Evolutionary conservation across 495 filamentous ascomycete genomes (phyloP), one percentile per base, ranked within the genome.

Genomic region (Aspergillus hancockii): DNA sequence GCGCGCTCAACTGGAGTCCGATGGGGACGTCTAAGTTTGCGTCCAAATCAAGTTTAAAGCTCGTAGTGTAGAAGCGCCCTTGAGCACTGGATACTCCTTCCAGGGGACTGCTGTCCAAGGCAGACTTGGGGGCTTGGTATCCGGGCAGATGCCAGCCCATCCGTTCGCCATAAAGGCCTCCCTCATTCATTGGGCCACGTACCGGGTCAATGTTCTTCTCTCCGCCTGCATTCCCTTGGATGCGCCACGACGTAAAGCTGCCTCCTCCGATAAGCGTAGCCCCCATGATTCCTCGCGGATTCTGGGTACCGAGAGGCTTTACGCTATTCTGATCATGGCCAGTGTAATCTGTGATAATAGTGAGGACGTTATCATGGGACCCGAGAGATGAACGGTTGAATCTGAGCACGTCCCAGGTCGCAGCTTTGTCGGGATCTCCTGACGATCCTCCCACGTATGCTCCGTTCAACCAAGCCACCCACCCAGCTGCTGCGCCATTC

Each of bases 181-280:
- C 88, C 72, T 92, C 90, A 60, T 93, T 93, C 61, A 90, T 63
- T 16, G 86, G 88, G 1, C 88, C 88, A 22, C 88, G 84, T 1
- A 76, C 71, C 3, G 77, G 76, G 57, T 93, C 90, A 9, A 71
- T 57, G 67, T 88, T 89, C 16, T 81, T 62, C 58, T 90, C 87
- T 12, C 90, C 90, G 23, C 85, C 85, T 0, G 90, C 75, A 55
- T 91, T 92, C 9, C 90, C 89, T 13, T 87, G 87, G 16, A 93
- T 72, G 68, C 88, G 89, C 90, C 90, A 92, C 14, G 77, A 80
- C 5, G 86, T 71, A 54, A 71, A 79, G 22, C 75, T 53, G 55
- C 74, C 41, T 14, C 65, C 75, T n/a, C 76, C 75, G 7, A 70
- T 65, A 18, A 83, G 67, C 0, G 65, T 65, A 46, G 86, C 88